Conservation (phyloP, 345 rosid species). For the Diplotaxis tenuifolia region DNA sequence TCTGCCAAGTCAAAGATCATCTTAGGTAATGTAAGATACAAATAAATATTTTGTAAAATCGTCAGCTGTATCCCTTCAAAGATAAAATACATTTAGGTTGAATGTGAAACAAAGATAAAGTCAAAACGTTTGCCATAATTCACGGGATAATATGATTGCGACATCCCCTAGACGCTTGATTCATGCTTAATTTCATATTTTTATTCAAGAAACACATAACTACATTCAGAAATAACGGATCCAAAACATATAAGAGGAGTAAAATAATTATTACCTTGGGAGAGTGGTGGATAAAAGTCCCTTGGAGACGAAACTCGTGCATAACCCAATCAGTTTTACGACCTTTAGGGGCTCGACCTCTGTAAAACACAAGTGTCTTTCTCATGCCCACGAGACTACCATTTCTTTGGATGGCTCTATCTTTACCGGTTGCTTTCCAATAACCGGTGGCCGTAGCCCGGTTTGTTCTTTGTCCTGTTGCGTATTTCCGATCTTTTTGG, state of each 20-base stretch:
- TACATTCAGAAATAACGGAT: not conserved
- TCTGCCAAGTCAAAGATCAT: constrained; percentile 33
- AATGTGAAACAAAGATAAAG: constrained; percentile 24
- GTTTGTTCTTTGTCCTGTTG: constrained; percentile 53
- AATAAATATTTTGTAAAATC: not conserved
- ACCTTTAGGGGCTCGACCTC: constrained; percentile 58
- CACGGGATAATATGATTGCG: constrained; percentile 26
- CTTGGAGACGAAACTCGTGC: constrained; percentile 57
- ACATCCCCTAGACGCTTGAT: constrained; percentile 13
- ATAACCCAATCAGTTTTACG: constrained; percentile 56
- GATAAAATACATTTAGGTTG: not conserved
- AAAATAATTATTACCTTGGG: constrained; percentile 18
- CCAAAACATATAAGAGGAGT: not conserved
- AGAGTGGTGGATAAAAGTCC: constrained; percentile 35
- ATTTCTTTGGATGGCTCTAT: constrained; percentile 39
- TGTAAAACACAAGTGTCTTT: constrained; percentile 50
- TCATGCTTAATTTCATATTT: constrained; percentile 11
- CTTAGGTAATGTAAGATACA: constrained; percentile 21
- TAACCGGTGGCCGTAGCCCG: constrained; percentile 54
- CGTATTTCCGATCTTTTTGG: constrained; percentile 50
- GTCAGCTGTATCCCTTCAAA: constrained; percentile 20
- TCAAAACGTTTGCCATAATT: constrained; percentile 21
- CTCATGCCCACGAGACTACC: constrained; percentile 41
- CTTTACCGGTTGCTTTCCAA: constrained; percentile 67
- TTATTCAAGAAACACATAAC: constrained; percentile 4